Conservation (phyloP, 306 rosid species). For the Dryas octopetala region DNA sequence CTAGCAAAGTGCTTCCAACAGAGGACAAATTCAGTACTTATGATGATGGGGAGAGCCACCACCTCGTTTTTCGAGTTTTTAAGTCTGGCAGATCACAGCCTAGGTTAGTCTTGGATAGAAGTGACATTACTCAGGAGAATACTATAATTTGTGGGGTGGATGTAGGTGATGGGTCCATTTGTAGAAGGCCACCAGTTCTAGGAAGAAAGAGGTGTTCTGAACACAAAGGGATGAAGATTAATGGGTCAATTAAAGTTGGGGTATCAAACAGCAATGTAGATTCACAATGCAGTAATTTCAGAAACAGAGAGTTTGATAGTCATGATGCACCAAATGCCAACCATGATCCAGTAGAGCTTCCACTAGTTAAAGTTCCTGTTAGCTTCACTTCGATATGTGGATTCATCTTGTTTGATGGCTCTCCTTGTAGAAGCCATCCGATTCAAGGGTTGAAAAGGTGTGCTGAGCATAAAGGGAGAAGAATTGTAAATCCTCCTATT, state of each 20-base stretch:
- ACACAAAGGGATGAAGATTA: constrained; percentile 73
- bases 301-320: constrained; percentile 16
- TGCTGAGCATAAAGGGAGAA: no score
- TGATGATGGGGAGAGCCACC: constrained; percentile 41
- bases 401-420: no score
- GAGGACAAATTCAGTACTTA: constrained; percentile 31
- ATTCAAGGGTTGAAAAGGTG: no score
- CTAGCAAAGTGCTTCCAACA: constrained; percentile 36
- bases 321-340: constrained; percentile 24
- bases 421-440: no score
- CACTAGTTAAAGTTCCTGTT: constrained; percentile 16
- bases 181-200: constrained; percentile 57
- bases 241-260: constrained; percentile 13
- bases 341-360: constrained; percentile 26
- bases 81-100: constrained; percentile 64
- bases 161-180: constrained; percentile 49
- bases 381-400: neutral
- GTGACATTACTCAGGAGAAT: constrained; percentile 29
- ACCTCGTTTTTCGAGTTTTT: constrained; percentile 53
- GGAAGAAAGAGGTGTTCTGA: constrained; percentile 74
- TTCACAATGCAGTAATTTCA: constrained; percentile 10
- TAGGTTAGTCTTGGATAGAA: constrained; percentile 38
- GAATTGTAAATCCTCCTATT: no score
- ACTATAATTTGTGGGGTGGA: constrained; percentile 56
- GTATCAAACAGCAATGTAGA: constrained; percentile 24